A percentile compares a stretch with the other conserved stretches of the same genome.
Evolutionary conservation across 140 eudicot genomes (phyloP).

Genomic region (Anethum foeniculum): DNA sequence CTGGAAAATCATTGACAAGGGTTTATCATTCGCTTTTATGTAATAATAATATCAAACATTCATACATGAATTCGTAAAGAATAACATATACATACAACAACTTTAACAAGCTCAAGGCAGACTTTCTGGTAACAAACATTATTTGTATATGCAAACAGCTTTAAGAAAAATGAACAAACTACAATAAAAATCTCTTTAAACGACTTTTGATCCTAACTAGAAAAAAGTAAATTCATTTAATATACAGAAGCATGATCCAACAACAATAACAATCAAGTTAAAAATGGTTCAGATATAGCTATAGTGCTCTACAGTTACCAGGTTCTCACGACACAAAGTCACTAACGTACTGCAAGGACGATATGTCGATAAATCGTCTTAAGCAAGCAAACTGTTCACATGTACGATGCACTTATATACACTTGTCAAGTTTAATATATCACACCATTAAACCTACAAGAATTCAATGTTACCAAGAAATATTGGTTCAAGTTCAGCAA

Average conservation of each 20-base stretch:
- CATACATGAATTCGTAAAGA: not conserved
- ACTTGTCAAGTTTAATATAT: not conserved
- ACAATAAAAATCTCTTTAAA: not conserved
- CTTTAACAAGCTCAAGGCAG: not conserved
- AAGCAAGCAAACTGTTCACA: not conserved
- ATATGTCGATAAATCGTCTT: not conserved
- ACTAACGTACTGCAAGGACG: not conserved
- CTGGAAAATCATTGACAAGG: constrained; percentile 23
- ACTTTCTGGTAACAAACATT: not conserved
- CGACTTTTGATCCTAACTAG: not conserved
- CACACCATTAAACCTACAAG: not conserved
- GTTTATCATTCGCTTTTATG: not conserved
- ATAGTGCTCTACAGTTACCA: not conserved
- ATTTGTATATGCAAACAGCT: not conserved
- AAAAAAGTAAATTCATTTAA: not conserved
- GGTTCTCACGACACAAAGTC: not conserved
- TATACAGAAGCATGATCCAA: not conserved
- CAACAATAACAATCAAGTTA: not conserved
- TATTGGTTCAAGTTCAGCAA: not conserved
- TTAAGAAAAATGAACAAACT: not conserved
- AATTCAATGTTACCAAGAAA: not conserved
- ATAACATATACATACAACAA: not conserved
- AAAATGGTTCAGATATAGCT: not conserved
- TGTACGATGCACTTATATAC: not conserved
- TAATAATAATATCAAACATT: not conserved